phyloP scores from a whole-genome alignment of 352 stramenopile genomes.

The Phytophthora niederhauseri region DNA sequence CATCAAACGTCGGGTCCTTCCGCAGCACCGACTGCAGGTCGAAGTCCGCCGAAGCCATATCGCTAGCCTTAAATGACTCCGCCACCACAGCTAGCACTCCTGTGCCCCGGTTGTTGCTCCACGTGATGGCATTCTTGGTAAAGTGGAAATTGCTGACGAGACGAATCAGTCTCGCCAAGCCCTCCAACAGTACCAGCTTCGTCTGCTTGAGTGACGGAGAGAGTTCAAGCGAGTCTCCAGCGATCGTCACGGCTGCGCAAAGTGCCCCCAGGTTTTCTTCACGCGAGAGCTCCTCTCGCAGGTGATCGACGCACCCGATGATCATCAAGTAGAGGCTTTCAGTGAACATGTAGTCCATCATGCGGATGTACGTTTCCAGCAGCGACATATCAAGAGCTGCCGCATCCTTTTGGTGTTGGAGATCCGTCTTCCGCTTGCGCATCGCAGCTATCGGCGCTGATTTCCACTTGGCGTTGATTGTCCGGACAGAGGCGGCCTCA shows the following conservation, averaged over 20 bases:
- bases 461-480: constrained; percentile 64
- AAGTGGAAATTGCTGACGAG: constrained; percentile 70
- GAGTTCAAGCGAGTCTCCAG: constrained; percentile 44
- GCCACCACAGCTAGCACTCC: constrained; percentile 42
- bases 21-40: constrained; percentile 61
- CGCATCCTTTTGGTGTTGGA: constrained; percentile 49
- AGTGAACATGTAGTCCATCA: constrained; percentile 78
- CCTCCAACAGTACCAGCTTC: constrained; percentile 58
- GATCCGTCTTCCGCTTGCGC: constrained; percentile 32
- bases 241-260: constrained; percentile 57
- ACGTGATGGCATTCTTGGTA: constrained; percentile 61
- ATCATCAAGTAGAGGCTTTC: constrained; percentile 78
- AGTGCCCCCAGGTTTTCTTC: constrained; percentile 51
- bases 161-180: constrained; percentile 54
- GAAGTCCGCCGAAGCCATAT: constrained; percentile 34
- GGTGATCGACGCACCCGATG: constrained; percentile 40
- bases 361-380: constrained; percentile 54
- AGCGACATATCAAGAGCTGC: constrained; percentile 53
- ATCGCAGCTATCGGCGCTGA: constrained; percentile 62
- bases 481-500: constrained; percentile 50
- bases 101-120: constrained; percentile 56
- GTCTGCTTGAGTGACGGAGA: constrained; percentile 54
- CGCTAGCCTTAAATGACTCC: constrained; percentile 36
- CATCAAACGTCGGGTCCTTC: constrained; percentile 45
- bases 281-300: constrained; percentile 39